Percentiles rank a stretch among this genome's conserved stretches.
Conservation (phyloP, 2,329 filamentous ascomycete species). For the Didymella arachidicola region DNA sequence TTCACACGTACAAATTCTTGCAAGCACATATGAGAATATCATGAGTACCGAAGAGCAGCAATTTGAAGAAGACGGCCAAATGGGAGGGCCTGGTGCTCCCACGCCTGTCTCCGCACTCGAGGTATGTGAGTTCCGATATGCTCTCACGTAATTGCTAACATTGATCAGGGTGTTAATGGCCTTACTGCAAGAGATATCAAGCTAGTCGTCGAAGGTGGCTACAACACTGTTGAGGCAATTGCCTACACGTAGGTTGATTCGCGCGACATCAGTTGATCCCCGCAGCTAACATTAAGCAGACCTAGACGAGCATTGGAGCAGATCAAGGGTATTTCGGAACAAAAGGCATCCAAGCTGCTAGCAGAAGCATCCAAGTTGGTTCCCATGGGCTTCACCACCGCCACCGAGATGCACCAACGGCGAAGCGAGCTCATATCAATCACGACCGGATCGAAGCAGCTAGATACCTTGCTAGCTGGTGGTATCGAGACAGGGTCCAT, state of each 20-base stretch:
- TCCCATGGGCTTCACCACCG: slow-evolving; percentile 98
- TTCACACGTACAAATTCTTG: not conserved
- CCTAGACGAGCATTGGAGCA: slow-evolving; percentile 81
- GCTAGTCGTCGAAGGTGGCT: slow-evolving; percentile 88
- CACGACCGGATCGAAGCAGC: slow-evolving; percentile 95
- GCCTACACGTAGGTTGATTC: slow-evolving; percentile 78
- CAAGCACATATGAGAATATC: slow-evolving; percentile 8
- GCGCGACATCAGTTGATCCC: not conserved
- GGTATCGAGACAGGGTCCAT: slow-evolving; percentile 97
- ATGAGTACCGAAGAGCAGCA: slow-evolving; percentile 69
- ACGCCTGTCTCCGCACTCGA: slow-evolving; percentile 86
- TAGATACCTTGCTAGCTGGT: slow-evolving; percentile 92
- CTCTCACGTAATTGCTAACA: slow-evolving; percentile 8
- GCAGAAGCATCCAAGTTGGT: slow-evolving; percentile 96
- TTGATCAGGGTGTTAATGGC: slow-evolving; percentile 78
- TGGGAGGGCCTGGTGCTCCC: slow-evolving; percentile 88
- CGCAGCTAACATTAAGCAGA: slow-evolving; percentile 52
- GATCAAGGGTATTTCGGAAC: slow-evolving; percentile 97
- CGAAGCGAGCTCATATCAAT: slow-evolving; percentile 97
- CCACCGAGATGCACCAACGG: slow-evolving; percentile 97
- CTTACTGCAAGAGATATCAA: slow-evolving; percentile 96
- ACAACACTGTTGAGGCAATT: slow-evolving; percentile 93
- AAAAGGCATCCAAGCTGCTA: slow-evolving; percentile 91
- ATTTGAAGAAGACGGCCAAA: slow-evolving; percentile 70
- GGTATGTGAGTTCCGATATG: slow-evolving; percentile 60